Evolutionary conservation across 805 yeast genomes (phyloP), one percentile per base, ranked within the genome.

Genomic region (Candida bentonensis): DNA sequence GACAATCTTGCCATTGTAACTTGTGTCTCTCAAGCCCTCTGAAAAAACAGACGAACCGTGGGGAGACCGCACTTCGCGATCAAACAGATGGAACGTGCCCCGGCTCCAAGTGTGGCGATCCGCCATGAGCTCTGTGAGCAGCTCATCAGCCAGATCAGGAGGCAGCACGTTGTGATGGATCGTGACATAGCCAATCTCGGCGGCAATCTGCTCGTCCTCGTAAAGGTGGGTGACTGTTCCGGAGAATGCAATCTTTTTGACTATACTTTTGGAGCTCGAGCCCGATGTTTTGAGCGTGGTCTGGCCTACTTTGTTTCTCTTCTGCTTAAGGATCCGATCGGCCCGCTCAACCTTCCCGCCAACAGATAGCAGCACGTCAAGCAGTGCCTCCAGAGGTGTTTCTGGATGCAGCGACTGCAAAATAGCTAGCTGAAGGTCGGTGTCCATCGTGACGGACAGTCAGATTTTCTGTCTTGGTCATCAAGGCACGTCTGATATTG

Each of bases 51-150:
- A 65, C 2, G 74, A 62, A 3, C 62, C 56, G 54, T 79, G 86
- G n/a, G 74, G 72, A 2, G 88, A 75, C 4, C 53, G 55, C 42
- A 84, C 81, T 42, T 66, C 58, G 15, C 78, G 73, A 1, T 80
- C 86, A 50, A 80, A 82, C 7, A 83, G 62, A 46, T 73, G 68
- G 54, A 83, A 83, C 49, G 68, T 63, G 21, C 69, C 66, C 5
- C 63, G 57, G 1, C 50, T 52, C 62, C 76, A 75, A 0, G 50
- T 45, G 1, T 62, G 51, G 3, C 65, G 58, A 28, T 71, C 74
- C 1, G 63, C 56, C 47, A 72, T 46, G 13, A 79, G 60, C 17
- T 65, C 62, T 11, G 53, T 44, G 2, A 79, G 58, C 2, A 80
- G 53, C 0, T 51, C 51, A 23, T 72, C 66, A 0, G 85, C 75